Base-by-base conservation (phyloP, 441 rosid genomes). In the Adansonia madagascariensis region DNA sequence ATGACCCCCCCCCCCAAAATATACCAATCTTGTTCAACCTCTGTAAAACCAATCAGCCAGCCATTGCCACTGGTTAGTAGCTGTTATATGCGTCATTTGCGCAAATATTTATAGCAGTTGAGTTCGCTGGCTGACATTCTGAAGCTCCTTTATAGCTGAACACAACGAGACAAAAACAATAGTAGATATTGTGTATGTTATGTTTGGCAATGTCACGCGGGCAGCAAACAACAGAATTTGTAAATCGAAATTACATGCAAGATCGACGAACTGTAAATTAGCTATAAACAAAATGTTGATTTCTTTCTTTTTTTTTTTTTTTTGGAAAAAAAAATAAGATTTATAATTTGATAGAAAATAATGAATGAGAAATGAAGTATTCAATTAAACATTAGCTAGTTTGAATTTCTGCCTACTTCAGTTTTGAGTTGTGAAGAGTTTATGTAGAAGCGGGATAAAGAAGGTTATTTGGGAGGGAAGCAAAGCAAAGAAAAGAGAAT, bases 41-140 rank as follows among this genome's bases (percentile, higher is more conserved):
- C 75, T 39, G 78, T 59, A 55, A 68, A 47, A 74, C 56, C 63
- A 67, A 22, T 1, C 35, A 31, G 35, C 35, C 56, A 46, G 64
- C 67, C 63, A 46, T 20, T 44, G 66, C 73, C 68, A 56, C 74
- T 56, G 20, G 27, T 12, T 17, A 59, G 68, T 66, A 75, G 49
- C 49, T 50, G 22, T 24, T 67, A 44, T 75, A 69, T 10, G 44
- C n/a, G 6, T 47, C 71, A 17, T 59, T 59, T 1, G 8, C 24
- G 46, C 70, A 31, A 74, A 18, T 67, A 61, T 59, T 57, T 31
- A 39, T 74, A 59, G 70, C 75, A 15, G 75, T 39, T 68, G 59
- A 67, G 50, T 74, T 79, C 27, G 39, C 75, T 69, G 76, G 76
- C 70, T 79, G 22, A 57, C 81, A 73, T 67, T 79, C 53, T 66